Evolutionary conservation across 1,284 basidiomycete species (phyloP).

Genomic region (Agaricales sp.): DNA sequence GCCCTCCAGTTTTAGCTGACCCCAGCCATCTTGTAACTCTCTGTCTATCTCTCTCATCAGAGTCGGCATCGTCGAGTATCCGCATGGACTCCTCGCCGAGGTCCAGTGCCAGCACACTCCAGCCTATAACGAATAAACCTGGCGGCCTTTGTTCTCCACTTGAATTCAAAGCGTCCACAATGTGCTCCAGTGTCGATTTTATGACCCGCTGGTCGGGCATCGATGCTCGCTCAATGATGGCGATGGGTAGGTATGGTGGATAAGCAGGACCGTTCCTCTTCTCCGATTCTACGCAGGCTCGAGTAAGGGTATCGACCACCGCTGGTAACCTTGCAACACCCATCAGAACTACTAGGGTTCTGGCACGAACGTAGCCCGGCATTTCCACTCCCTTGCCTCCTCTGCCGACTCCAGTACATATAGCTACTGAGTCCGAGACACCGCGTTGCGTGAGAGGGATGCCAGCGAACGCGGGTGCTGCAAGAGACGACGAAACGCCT

Average conservation of each 20-base stretch:
- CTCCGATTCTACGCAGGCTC: constrained; percentile 14
- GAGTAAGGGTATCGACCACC: constrained; percentile 57
- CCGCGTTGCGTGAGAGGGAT: constrained; percentile 96
- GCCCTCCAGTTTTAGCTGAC: constrained; percentile 24
- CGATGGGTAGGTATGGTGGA: constrained; percentile 75
- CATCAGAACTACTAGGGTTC: constrained; percentile 87
- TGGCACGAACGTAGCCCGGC: constrained; percentile 76
- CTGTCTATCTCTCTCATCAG: constrained; percentile 30
- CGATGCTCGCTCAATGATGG: constrained; percentile 88
- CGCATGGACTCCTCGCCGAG: constrained; percentile 42
- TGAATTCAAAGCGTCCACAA: constrained; percentile 64
- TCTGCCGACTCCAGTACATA: constrained; percentile 91
- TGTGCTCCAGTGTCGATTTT: constrained; percentile 66
- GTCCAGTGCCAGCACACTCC: constrained; percentile 64
- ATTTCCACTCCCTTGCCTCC: constrained; percentile 78
- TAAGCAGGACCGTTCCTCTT: constrained; percentile 51
- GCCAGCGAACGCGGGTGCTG: constrained; percentile 81
- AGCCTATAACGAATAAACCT: constrained; percentile 93
- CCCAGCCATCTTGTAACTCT: constrained; percentile 52
- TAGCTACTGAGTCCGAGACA: constrained; percentile 79
- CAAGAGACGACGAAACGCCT: constrained; percentile 82
- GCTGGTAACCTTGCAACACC: constrained; percentile 80
- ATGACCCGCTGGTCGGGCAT: constrained; percentile 88
- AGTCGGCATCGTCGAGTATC: constrained; percentile 39
- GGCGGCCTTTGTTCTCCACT: constrained; percentile 86